phyloP scores from a whole-genome alignment of 2,329 filamentous ascomycete species.

The Onygenales sp. region DNA sequence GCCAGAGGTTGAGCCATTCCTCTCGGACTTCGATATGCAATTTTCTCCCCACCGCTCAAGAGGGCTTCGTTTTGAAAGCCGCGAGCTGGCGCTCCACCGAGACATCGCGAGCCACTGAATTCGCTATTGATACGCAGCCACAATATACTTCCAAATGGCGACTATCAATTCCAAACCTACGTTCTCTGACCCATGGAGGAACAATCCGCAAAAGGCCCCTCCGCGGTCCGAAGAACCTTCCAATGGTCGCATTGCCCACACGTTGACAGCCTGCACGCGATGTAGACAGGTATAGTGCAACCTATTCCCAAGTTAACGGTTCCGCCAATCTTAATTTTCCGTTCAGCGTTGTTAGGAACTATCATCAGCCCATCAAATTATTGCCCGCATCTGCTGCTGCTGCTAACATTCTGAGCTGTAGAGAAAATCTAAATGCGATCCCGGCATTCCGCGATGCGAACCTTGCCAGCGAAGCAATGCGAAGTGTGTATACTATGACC shows the following conservation, averaged over 20 bases:
- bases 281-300: constrained; percentile 36
- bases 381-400: not conserved
- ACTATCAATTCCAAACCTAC: not conserved
- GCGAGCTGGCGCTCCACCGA: not conserved
- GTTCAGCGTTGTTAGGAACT: not conserved
- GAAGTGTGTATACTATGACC: constrained; percentile 91
- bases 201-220: constrained; percentile 19
- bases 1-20: not conserved
- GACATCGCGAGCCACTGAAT: not conserved
- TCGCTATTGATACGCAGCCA: not conserved
- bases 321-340: not conserved
- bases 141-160: not conserved
- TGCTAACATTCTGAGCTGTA: constrained; percentile 26
- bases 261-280: constrained; percentile 40
- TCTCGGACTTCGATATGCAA: not conserved
- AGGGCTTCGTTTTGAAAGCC: not conserved
- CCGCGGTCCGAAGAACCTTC: constrained; percentile 21
- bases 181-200: constrained; percentile 7
- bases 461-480: constrained; percentile 89
- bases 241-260: constrained; percentile 35
- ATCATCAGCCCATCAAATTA: not conserved
- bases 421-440: constrained; percentile 95
- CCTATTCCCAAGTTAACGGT: not conserved
- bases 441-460: constrained; percentile 78
- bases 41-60: not conserved